Conservation (phyloP, 345 rosid species). For the Boechera retrofracta region DNA sequence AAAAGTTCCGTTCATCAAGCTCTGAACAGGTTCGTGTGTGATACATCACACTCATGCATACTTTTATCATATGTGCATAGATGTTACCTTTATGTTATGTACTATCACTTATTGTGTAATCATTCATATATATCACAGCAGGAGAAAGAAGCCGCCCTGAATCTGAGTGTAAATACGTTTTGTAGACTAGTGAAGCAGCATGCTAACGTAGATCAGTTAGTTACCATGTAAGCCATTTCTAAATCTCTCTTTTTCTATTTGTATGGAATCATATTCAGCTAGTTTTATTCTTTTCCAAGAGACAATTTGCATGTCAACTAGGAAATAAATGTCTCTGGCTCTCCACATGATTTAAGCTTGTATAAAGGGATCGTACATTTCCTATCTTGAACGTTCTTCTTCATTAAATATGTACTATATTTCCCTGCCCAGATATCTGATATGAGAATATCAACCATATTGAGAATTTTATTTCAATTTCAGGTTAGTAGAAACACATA, state of each 20-base stretch:
- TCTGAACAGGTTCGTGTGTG: slow-evolving; percentile 70
- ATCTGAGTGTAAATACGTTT: slow-evolving; percentile 73
- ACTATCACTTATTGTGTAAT: slow-evolving; percentile 10
- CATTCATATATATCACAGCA: slow-evolving; percentile 49
- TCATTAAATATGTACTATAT: neutral
- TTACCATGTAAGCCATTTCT: slow-evolving; percentile 67
- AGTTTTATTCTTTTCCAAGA: neutral
- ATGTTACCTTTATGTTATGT: neutral
- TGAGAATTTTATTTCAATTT: slow-evolving; percentile 43
- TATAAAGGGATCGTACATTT: neutral
- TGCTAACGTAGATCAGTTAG: slow-evolving; percentile 87
- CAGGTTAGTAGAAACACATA: slow-evolving; percentile 98
- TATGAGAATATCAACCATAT: slow-evolving; percentile 37
- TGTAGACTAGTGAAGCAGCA: slow-evolving; percentile 96
- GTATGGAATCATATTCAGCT: slow-evolving; percentile 9
- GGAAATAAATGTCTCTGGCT: slow-evolving; percentile 8
- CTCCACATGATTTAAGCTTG: neutral
- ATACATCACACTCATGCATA: neutral
- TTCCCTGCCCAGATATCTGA: slow-evolving; percentile 26
- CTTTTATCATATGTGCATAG: slow-evolving; percentile 7
- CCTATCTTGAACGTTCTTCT: slow-evolving; percentile 18
- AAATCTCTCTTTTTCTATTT: slow-evolving; percentile 4
- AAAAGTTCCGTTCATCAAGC: slow-evolving; percentile 93
- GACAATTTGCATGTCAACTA: slow-evolving; percentile 8
- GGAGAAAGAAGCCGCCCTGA: slow-evolving; percentile 98